Evolutionary conservation across 164 flowering plant genomes (phyloP).

Genomic region (Vitis labrusca): DNA sequence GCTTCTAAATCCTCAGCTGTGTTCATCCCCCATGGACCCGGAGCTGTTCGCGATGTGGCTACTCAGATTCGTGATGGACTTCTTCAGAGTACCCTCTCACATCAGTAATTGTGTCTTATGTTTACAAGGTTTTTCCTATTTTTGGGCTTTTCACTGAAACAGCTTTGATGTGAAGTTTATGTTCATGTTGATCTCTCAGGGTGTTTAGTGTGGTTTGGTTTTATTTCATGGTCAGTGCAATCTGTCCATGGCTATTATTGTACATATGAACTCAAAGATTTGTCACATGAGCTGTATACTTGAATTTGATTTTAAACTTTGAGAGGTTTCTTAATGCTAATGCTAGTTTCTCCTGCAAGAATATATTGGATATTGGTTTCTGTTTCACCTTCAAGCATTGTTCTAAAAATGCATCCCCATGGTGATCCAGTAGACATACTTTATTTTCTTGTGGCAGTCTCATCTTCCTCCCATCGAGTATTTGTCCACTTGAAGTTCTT

Average conservation of each 20-base stretch:
- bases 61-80: conserved; percentile 66
- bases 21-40: conserved; percentile 66
- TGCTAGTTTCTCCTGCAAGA: no score
- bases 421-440: no score
- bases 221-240: background rate
- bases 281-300: background rate
- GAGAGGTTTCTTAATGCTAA: background rate
- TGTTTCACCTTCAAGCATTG: no score
- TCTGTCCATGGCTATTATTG: background rate
- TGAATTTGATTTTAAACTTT: background rate
- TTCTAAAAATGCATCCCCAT: no score
- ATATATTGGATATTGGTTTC: no score
- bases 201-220: background rate
- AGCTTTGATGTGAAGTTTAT: background rate
- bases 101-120: conserved; percentile 1
- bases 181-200: background rate
- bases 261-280: background rate
- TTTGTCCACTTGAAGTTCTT: no score
- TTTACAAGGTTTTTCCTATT: background rate
- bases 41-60: conserved; percentile 58
- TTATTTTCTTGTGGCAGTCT: no score
- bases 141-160: background rate
- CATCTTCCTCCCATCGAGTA: no score
- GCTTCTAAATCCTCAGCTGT: conserved; percentile 57
- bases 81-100: conserved; percentile 43